Percentiles rank a stretch among this genome's conserved stretches.
These are phyloP conservation scores for Aspergillus sp. DNA, from an alignment of 2,329 filamentous ascomycete genomes.

Conservation along the genomic window DNA sequence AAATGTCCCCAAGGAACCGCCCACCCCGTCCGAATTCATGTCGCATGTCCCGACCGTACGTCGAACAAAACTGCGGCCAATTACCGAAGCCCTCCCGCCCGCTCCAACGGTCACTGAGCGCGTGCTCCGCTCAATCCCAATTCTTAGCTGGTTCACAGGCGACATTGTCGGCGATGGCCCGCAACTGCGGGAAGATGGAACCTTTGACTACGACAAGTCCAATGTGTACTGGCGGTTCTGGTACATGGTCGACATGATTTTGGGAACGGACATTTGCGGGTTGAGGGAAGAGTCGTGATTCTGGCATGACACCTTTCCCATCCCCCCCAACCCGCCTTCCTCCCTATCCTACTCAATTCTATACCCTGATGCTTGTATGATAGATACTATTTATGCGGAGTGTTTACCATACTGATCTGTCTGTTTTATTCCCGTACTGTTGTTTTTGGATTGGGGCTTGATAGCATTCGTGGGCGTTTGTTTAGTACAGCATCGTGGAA, in stretches of 20 bases:
- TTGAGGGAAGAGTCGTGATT: slow-evolving; percentile 51
- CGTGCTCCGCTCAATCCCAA: slow-evolving; percentile 64
- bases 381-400: slow-evolving; percentile 9
- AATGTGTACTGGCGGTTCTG: slow-evolving; percentile 62
- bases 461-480: slow-evolving; percentile 3
- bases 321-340: background rate
- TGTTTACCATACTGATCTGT: background rate
- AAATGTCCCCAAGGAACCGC: slow-evolving; percentile 24
- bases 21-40: slow-evolving; percentile 48
- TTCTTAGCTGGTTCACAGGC: slow-evolving; percentile 70
- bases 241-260: slow-evolving; percentile 54
- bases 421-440: background rate
- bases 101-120: slow-evolving; percentile 66
- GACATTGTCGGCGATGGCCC: slow-evolving; percentile 50
- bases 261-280: slow-evolving; percentile 64
- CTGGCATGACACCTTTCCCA: background rate
- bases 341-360: background rate
- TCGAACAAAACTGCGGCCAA: slow-evolving; percentile 63
- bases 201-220: slow-evolving; percentile 68
- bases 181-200: slow-evolving; percentile 45
- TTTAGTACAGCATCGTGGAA: slow-evolving; percentile 1
- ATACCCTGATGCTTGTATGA: slow-evolving; percentile 15
- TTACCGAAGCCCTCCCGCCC: slow-evolving; percentile 69
- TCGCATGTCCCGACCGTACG: slow-evolving; percentile 66
- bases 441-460: background rate